phyloP scores from a whole-genome alignment of 768 basidiomycete genomes.

The Cantharellus anzutake region DNA sequence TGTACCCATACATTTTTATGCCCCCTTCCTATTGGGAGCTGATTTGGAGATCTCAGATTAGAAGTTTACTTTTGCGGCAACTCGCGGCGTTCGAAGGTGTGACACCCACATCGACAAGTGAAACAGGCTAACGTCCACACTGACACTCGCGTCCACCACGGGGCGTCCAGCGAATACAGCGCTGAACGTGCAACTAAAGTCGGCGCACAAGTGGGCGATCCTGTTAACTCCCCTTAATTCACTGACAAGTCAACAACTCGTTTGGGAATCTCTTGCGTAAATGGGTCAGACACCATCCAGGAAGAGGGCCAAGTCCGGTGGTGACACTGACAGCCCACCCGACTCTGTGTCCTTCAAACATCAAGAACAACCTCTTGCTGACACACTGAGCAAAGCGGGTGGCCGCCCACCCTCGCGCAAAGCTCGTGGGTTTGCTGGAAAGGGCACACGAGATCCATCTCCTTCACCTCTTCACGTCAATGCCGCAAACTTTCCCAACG shows the following conservation, averaged over 20 bases:
- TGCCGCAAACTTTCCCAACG: not conserved
- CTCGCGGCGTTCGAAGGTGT: too few relatives aligned
- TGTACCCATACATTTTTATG: too few relatives aligned
- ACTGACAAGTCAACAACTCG: not conserved
- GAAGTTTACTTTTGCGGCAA: too few relatives aligned
- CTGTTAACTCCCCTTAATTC: not conserved
- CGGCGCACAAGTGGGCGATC: not conserved
- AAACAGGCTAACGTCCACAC: too few relatives aligned
- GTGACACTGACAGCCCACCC: not conserved
- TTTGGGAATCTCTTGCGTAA: not conserved
- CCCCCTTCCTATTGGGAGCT: too few relatives aligned
- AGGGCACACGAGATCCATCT: not conserved
- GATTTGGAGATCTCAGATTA: too few relatives aligned
- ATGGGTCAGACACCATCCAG: constrained; percentile 1
- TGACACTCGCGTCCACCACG: too few relatives aligned
- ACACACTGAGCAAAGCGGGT: not conserved
- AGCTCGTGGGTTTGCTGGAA: not conserved
- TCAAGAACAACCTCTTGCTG: not conserved
- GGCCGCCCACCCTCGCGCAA: not conserved
- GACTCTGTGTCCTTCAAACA: not conserved
- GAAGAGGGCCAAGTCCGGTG: not conserved
- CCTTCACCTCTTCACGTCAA: not conserved
- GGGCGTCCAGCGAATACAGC: too few relatives aligned
- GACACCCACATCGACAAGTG: too few relatives aligned
- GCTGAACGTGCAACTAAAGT: too few relatives aligned